Base-by-base conservation (phyloP, 495 filamentous ascomycete species). In the Aspergillus sparsus region DNA sequence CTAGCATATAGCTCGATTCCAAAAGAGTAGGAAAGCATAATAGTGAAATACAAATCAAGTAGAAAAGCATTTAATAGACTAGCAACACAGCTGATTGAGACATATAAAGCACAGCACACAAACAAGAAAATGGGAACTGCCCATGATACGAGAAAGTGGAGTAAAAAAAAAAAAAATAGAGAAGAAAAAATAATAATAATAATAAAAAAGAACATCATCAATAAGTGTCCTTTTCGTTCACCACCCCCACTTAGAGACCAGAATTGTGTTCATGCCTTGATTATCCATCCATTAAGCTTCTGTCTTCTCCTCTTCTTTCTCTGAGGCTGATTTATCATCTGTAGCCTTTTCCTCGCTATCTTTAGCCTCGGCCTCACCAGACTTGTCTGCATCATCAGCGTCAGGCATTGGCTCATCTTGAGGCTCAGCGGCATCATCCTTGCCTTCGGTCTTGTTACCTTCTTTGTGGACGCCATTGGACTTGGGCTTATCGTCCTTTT, bases 391-490 rank as follows among this genome's bases (percentile, higher is more conserved):
- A 13, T 68, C 53, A 44, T 70, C 71, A 36, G 71, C 65, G 44
- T 77, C 65, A 11, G 73, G 67, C 68, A 79, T 74, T 15, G 69
- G 62, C 65, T 70, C 67, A 73, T 81, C 73, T 59, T 74, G 69
- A 33, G 65, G 58, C 62, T 75, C 70, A 0, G 59, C 60, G n/a
- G 67, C 66, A 18, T 72, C 83, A 15, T 74, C 72, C 37, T 76
- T 69, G 13, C 74, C 68, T 50, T 81, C 79, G 18, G 68, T 55
- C 61, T 78, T 78, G 8, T 34, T 31, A n/a, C 76, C 74, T 10
- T 80, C 81, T 51, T 85, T 83, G 62, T 77, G 68, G 36, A 77
- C 66, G 31, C 81, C 84, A 50, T 88, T 87, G 7, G 76, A 69
- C 45, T 75, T 72, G 45, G 72, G 66, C 66, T 73, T 75, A 21